phyloP scores from a whole-genome alignment of 2,329 filamentous ascomycete species.

The Chaetomiaceae sp. region DNA sequence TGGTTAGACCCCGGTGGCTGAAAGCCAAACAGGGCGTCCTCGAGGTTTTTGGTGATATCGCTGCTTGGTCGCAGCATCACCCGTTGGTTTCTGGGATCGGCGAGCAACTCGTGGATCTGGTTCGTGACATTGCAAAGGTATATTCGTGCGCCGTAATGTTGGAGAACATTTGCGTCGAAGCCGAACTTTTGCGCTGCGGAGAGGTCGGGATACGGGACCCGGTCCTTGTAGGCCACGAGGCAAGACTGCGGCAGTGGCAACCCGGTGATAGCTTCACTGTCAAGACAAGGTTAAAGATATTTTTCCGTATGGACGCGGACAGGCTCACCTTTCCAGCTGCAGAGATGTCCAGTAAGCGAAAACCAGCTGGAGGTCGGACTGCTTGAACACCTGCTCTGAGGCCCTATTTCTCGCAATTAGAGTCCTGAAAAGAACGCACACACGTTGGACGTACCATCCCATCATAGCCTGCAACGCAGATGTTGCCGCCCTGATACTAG shows the following conservation, averaged over 20 bases:
- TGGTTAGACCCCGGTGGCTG: too few relatives aligned
- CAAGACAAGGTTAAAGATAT: not conserved
- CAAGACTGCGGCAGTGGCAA: conserved; percentile 61
- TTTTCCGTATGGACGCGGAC: too few relatives aligned
- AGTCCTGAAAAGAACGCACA: not conserved
- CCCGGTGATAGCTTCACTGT: conserved; percentile 91
- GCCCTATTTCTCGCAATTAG: conserved; percentile 35
- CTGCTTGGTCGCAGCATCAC: conserved; percentile 32
- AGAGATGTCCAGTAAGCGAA: conserved; percentile 91
- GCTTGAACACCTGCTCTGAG: conserved; percentile 44
- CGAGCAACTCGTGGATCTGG: conserved; percentile 54
- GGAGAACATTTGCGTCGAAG: conserved; percentile 46
- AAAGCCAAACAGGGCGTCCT: conserved; percentile 45
- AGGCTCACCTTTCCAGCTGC: conserved; percentile 81
- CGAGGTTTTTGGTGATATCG: conserved; percentile 43
- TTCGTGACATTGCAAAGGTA: conserved; percentile 63
- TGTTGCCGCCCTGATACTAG: conserved; percentile 54
- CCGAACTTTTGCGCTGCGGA: conserved; percentile 40
- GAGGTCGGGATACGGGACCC: conserved; percentile 63
- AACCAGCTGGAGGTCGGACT: conserved; percentile 59
- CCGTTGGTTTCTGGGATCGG: too few relatives aligned
- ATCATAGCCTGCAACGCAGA: conserved; percentile 66
- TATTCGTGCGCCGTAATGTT: conserved; percentile 60
- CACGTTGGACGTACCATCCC: conserved; percentile 55
- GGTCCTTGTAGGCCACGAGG: conserved; percentile 56